Base-by-base conservation (phyloP, 1,284 basidiomycete genomes). In the Coniferiporia sulphurascens region DNA sequence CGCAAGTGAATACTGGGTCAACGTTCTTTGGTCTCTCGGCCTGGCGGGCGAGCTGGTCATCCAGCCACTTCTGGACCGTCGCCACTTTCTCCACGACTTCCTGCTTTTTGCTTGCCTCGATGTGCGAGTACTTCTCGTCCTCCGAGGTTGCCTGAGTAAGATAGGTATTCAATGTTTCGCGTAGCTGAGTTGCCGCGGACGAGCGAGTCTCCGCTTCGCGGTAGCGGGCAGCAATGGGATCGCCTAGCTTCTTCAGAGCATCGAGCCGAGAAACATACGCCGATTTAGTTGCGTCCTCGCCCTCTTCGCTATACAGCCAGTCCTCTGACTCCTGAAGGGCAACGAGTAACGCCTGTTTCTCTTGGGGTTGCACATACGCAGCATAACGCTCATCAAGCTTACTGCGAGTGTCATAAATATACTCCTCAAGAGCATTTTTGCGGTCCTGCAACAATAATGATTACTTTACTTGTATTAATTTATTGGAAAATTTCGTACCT, bases 381-480 rank as follows among this genome's bases (percentile, higher is more conserved):
- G 86, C 85, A 69, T 89, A 95, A 56, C 89, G 84, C 61, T 89
- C 90, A 41, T 97, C 94, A 62, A 98, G 84, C 77, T 96, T 97
- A 73, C 85, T 79, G 56, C 94, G 90, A 67, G 82, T 93, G 73
- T 98, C 93, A 77, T 97, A 97, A 64, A 97, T 89, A 78, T 95
- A 97, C 77, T 97, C 95, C 77, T 98, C 95, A 22, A 98, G 85
- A 13, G 94, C 93, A 72, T 98, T 97, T 80, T 96, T 98, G 72
- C 91, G 87, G 74, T 97, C 91, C 91, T 93, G 62, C 48, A 62
- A 48, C 9, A 13, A 52, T 43, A 38, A 52, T 44, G 53, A 62
- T 48, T 34, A 17, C 48, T 51, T 45, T 48, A 38, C 41, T 19
- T 7, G 48, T 2, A 35, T 34, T 8, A 52, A 44, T 21, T 62